Evolutionary conservation across 2,329 filamentous ascomycete genomes (phyloP), one percentile per base, ranked within the genome.

Genomic region (Parafenestella ontariensis): DNA sequence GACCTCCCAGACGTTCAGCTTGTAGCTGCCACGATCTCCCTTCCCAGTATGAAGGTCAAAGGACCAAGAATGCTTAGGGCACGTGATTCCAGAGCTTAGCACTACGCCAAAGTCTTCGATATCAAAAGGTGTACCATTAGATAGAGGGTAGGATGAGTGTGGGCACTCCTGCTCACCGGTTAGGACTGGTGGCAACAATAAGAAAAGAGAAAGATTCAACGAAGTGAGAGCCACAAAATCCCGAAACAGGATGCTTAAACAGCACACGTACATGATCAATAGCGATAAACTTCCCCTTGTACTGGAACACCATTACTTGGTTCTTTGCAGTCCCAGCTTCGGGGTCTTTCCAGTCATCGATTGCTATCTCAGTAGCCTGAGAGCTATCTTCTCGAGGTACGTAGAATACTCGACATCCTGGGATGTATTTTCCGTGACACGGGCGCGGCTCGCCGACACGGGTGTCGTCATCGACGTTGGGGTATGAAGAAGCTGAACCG

Each of bases 21-120:
- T 82, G 65, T 90, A 90, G 41, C 74, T 83, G 1, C 83, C 87
- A 0, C 87, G 81, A 68, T 90, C 88, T 1, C 81, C 81, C 62
- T 78, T 78, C 0, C 88, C 88, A 0, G 87, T 84, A 47, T 85
- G 83, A 2, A 90, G 64, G 66, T 91, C 88, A 71, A 90, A 91
- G 0, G 86, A 87, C 88, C 88, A 91, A 4, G 80, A 84, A 57
- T 90, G 88, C 58, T 89, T 89, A 0, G 87, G 86, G 69, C 88
- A 91, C 0, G 81, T 83, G 3, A 91, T 75, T 0, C 87, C 88
- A 0, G 85, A 81, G 49, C 85, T 88, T 6, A 89, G 70, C 4
- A 82, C 78, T 2, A 89, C 76, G 0, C 88, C 88, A 67, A 90
- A 91, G 56, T 91, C 88, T 61, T 91, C 88, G 62, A 91, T 90